Percentiles rank a stretch among this genome's conserved stretches.
Evolutionary conservation across 2,329 filamentous ascomycete genomes (phyloP).

Genomic region (Beauveria sp.): DNA sequence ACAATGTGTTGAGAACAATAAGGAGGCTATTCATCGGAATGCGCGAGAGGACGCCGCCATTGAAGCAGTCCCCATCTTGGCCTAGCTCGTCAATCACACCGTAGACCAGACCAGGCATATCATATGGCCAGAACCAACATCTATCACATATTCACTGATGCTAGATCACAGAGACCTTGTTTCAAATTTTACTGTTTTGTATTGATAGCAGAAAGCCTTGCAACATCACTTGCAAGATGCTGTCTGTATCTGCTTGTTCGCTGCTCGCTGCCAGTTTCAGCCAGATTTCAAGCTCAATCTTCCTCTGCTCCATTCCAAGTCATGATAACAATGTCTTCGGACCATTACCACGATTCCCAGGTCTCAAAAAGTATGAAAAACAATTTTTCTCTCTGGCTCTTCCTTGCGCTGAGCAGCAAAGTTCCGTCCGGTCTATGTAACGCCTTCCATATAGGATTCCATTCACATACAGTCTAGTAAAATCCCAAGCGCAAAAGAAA

Average conservation of each 20-base stretch:
- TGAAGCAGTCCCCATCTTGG: too few species aligned
- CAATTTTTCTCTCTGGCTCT: conserved; percentile 8
- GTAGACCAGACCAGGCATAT: too few species aligned
- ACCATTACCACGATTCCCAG: background rate
- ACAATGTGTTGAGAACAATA: too few species aligned
- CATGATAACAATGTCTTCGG: background rate
- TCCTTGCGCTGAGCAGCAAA: conserved; percentile 10
- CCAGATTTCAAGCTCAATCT: background rate
- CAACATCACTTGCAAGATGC: background rate
- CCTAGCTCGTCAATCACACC: too few species aligned
- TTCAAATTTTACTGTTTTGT: conserved; percentile 10
- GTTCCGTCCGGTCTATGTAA: conserved; percentile 8
- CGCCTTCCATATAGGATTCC: background rate
- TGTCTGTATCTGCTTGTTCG: background rate
- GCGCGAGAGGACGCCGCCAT: too few species aligned
- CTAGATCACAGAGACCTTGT: too few species aligned
- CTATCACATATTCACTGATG: background rate
- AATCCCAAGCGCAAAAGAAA: background rate
- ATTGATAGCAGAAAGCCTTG: background rate
- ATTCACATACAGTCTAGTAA: conserved; percentile 6
- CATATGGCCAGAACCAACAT: background rate
- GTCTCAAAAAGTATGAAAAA: background rate
- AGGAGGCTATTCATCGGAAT: too few species aligned
- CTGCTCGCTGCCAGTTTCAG: background rate
- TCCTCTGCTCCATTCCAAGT: background rate